Evolutionary conservation across 805 yeast genomes (phyloP), one percentile per base, ranked within the genome.

Genomic region (Candida jianshihensis): DNA sequence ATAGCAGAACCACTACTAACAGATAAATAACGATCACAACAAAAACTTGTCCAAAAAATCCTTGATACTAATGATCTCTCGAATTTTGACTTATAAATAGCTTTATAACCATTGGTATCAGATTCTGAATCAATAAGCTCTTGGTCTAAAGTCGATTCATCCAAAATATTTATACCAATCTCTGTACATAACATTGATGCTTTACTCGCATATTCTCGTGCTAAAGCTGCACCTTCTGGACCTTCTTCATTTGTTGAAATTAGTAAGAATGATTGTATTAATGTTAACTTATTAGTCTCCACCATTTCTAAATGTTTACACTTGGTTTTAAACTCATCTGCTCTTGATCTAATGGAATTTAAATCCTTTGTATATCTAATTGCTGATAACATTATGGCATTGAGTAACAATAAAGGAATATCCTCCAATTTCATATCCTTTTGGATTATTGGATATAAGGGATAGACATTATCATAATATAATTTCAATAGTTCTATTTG

Each of bases 1-100:
- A 39, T 39, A 2, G 42, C 39, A 6, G 39, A 25, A 5, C 42
- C 36, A 10, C 39, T 36, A 5, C 39, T 39, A 10, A 31, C 37
- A 10, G 39, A 26, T 11, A 29, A 33, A 16, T 26, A 36, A n/a
- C 42, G 20, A 39, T 39, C 42, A 31, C 39, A 36, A 17, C 42
- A 39, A 24, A 29, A 36, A 15, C 36, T 33, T 13, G 34, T 31
- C 42, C 42, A 39, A 19, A 39, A 39, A 4, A 39, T 18, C n/a
- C 42, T 33, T 12, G 34, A 24, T 22, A 36, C 11, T 4, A 39
- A 24, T n/a, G 29, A 26, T 17, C 29, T 37, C 24, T 39, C 37
- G 27, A 33, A 36, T 10, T 27, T 30, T 27, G 27, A 33, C n/a
- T 30, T 36, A 26, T 36, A 39, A 10, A 26, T 19, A 8, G 20